Evolutionary conservation across 768 basidiomycete species (phyloP).

Genomic region (Neoboletus subvelutipes): DNA sequence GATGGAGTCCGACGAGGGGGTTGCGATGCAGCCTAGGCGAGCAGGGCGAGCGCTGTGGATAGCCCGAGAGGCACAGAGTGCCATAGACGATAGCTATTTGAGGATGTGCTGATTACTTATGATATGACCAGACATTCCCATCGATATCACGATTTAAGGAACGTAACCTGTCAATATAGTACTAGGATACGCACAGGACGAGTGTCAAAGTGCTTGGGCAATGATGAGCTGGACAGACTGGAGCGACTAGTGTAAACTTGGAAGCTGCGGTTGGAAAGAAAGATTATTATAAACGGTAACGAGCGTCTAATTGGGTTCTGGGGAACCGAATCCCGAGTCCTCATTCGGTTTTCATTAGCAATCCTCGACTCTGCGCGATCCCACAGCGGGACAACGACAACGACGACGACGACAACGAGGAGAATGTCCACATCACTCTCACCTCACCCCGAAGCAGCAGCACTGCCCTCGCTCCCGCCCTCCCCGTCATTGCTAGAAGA

Average conservation of each 20-base stretch:
- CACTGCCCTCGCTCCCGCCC: conserved; percentile 36
- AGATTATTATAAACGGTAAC: conserved; percentile 12
- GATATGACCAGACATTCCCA: neutral
- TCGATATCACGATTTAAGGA: neutral
- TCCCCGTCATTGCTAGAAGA: conserved; percentile 43
- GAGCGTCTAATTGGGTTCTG: conserved; percentile 35
- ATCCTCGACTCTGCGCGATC: neutral
- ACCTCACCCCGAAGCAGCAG: conserved; percentile 5
- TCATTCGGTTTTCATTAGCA: neutral
- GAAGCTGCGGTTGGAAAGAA: neutral
- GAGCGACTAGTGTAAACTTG: too few species aligned
- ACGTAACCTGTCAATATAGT: neutral
- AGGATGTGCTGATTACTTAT: neutral
- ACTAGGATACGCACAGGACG: neutral
- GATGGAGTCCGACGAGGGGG: neutral
- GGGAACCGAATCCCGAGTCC: conserved; percentile 21
- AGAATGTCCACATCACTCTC: conserved; percentile 20
- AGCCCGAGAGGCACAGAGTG: neutral
- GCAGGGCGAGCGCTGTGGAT: neutral
- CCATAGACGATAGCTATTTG: neutral
- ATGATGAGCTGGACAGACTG: neutral
- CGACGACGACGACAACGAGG: conserved; percentile 15
- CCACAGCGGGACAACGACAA: conserved; percentile 1
- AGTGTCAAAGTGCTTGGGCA: neutral
- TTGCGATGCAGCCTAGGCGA: neutral